These are phyloP conservation scores for Colletotrichum zoysiae DNA, from an alignment of 2,329 filamentous ascomycete species.

Conservation along the genomic window DNA sequence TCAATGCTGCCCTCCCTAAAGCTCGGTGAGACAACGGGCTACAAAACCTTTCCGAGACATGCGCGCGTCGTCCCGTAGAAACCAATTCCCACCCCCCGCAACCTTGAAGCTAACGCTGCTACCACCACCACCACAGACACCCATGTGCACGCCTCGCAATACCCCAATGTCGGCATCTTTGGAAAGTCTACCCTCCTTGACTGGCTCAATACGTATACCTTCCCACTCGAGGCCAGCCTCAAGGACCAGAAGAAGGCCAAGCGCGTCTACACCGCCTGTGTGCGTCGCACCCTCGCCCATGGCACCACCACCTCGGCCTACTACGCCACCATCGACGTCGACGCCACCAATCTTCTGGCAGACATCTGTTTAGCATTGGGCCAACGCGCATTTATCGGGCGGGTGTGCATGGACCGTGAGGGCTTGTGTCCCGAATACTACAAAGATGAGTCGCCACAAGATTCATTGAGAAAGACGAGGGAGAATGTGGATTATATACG, in stretches of 20 bases:
- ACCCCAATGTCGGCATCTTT: constrained; percentile 93
- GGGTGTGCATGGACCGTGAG: constrained; percentile 91
- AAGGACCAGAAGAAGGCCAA: constrained; percentile 71
- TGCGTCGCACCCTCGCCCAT: constrained; percentile 84
- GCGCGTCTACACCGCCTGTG: constrained; percentile 80
- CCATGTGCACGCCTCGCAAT: constrained; percentile 95
- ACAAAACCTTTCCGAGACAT: not conserved
- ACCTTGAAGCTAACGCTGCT: constrained; percentile 4
- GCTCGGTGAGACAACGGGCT: not conserved
- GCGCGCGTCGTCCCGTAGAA: not conserved
- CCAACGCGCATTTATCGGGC: constrained; percentile 90
- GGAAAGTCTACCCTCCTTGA: constrained; percentile 92
- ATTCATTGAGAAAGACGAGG: constrained; percentile 67
- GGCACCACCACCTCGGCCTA: constrained; percentile 97
- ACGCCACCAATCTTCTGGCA: constrained; percentile 90
- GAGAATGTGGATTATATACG: constrained; percentile 74
- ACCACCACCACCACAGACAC: constrained; percentile 74
- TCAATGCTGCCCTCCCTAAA: not conserved
- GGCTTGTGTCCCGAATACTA: constrained; percentile 80
- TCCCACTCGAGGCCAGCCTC: constrained; percentile 88
- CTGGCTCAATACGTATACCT: constrained; percentile 96
- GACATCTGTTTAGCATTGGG: constrained; percentile 83
- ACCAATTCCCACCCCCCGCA: not conserved
- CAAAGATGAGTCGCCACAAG: constrained; percentile 75
- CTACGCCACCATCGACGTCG: constrained; percentile 89